Base-by-base conservation (phyloP, 768 basidiomycete genomes). In the Lentinula aciculospora region DNA sequence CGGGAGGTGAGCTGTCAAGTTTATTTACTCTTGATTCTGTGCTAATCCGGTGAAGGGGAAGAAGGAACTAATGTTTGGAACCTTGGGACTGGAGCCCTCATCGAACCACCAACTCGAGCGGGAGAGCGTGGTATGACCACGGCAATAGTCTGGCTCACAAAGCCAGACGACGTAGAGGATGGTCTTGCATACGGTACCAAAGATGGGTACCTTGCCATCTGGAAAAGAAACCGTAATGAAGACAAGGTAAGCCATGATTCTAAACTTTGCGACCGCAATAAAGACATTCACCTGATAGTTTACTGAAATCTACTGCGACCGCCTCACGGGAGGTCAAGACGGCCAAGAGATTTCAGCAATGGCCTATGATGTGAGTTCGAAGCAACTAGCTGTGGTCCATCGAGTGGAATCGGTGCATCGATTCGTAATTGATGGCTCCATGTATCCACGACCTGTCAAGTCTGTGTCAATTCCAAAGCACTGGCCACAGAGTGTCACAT, bases 381-480 rank as follows among this genome's bases (percentile, higher is more conserved):
- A 9, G 3, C 53, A 54, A n/a, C 53, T 54, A 10, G 53, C 53
- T 29, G 53, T 54, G 12, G 53, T 54, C 36, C 53, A 54, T 40
- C 34, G 37, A 25, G 19, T 21, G 4, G 37, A 54, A 40, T 10
- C 37, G 4, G 28, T 54, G 10, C 53, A 54, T 23, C 53, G 36
- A 19, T 54, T 54, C n/a, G 10, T 54, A 7, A 44, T 54, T 5
- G 37, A 54, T 40, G 25, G 21, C 37, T 28, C 31, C 31, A 54
- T 54, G 53, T 8, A 27, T 27, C 40, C 40, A 9, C 10, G 25
- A 13, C 7, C 32, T 9, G 21, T 54, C 8, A 54, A 42, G 17
- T 54, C 37, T n/a, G 23, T 40, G 10, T 17, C 13, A 3, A 54
- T 54, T 39, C 23, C 53, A 12, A 54, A 54, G 10, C 53, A 54